A percentile compares a stretch with the other conserved stretches of the same genome.
Conservation (phyloP, 257 asterid species). For the Verbascum thapsus region DNA sequence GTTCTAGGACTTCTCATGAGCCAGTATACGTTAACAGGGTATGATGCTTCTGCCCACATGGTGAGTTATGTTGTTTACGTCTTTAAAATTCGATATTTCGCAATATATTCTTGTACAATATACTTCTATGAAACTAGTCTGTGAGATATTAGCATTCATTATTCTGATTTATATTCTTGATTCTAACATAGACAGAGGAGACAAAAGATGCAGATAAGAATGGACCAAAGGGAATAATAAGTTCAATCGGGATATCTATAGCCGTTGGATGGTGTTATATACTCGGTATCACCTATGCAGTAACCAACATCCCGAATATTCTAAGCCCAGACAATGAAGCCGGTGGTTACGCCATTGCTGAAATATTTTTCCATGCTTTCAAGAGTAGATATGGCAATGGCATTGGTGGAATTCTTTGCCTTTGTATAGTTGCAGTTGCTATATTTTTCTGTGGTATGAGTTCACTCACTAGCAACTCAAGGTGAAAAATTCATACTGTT, state of each 20-base stretch:
- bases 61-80: constrained; percentile 39
- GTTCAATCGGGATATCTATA: constrained; percentile 86
- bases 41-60: constrained; percentile 98
- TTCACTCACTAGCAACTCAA: constrained; percentile 90
- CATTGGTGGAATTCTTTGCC: constrained; percentile 76
- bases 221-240: constrained; percentile 91
- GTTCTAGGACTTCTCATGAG: constrained; percentile 94
- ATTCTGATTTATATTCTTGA: background rate
- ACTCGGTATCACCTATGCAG: constrained; percentile 91
- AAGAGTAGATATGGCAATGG: constrained; percentile 84
- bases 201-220: constrained; percentile 81
- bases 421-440: constrained; percentile 75
- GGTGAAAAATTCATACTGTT: constrained; percentile 45
- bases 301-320: constrained; percentile 71
- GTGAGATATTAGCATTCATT: constrained; percentile 4
- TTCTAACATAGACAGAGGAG: constrained; percentile 75
- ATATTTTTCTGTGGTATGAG: constrained; percentile 96
- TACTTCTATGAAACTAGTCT: no score
- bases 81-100: no score
- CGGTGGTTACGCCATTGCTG: constrained; percentile 94
- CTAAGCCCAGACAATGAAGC: constrained; percentile 66
- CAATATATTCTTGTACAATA: no score
- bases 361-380: constrained; percentile 76
- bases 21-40: constrained; percentile 84
- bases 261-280: constrained; percentile 91